A percentile compares a stretch with the other conserved stretches of the same genome.
phyloP scores from a whole-genome alignment of 2,329 filamentous ascomycete genomes.

The Sporothrix curviconia region DNA sequence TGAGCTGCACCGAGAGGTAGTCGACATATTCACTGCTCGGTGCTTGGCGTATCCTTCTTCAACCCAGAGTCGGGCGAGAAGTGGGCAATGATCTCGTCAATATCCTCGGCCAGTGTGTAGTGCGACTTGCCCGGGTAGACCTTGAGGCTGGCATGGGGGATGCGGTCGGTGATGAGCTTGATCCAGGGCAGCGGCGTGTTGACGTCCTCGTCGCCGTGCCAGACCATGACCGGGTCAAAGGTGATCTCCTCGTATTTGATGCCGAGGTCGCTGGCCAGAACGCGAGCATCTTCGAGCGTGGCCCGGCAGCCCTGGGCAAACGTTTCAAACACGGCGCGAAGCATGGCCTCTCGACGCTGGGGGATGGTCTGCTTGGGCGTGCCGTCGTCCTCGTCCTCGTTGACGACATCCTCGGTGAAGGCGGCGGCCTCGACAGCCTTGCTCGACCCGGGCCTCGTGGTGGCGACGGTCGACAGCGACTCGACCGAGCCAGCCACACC shows the following conservation, averaged over 20 bases:
- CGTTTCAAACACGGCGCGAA: slow-evolving; percentile 26
- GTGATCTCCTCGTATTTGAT: slow-evolving; percentile 26
- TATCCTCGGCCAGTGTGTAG: slow-evolving; percentile 5
- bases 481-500: slow-evolving; percentile 21
- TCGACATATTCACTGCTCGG: not conserved
- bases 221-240: slow-evolving; percentile 25
- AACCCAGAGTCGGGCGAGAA: not conserved
- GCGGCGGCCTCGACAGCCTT: not conserved
- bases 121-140: slow-evolving; percentile 31
- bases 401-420: slow-evolving; percentile 3
- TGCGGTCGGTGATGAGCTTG: slow-evolving; percentile 30
- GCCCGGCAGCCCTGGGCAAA: slow-evolving; percentile 26
- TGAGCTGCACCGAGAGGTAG: too few relatives aligned
- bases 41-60: not conserved
- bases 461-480: slow-evolving; percentile 19
- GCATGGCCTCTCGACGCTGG: slow-evolving; percentile 23
- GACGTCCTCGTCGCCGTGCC: slow-evolving; percentile 29
- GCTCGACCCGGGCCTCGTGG: slow-evolving; percentile 19
- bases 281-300: slow-evolving; percentile 25
- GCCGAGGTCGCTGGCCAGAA: slow-evolving; percentile 28
- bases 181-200: slow-evolving; percentile 30
- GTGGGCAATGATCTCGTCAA: slow-evolving; percentile 14
- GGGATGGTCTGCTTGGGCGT: slow-evolving; percentile 9
- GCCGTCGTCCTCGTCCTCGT: slow-evolving; percentile 4
- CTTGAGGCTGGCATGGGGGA: slow-evolving; percentile 28